phyloP scores from a whole-genome alignment of 2,329 filamentous ascomycete genomes.

The Bretziella fagacearum region DNA sequence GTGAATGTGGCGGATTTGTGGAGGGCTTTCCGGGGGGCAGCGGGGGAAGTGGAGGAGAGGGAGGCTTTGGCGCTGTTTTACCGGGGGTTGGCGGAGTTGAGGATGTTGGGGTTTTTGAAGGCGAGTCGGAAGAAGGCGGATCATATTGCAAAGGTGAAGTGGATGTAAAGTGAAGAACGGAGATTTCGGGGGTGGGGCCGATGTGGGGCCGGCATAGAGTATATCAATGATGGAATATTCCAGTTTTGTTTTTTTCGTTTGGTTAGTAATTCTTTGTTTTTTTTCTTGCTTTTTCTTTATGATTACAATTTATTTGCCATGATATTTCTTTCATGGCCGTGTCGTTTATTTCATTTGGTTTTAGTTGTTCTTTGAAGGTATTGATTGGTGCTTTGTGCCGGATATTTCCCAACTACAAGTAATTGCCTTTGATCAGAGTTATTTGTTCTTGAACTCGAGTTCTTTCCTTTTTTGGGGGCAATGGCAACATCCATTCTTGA shows the following conservation, averaged over 20 bases:
- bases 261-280: background rate
- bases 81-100: slow-evolving; percentile 66
- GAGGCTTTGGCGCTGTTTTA: slow-evolving; percentile 64
- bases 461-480: too few relatives aligned
- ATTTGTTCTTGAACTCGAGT: too few relatives aligned
- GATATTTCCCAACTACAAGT: too few relatives aligned
- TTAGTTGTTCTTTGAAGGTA: too few relatives aligned
- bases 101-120: slow-evolving; percentile 74
- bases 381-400: too few relatives aligned
- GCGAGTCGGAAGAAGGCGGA: slow-evolving; percentile 80
- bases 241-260: background rate
- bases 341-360: too few relatives aligned
- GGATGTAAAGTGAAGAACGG: slow-evolving; percentile 31
- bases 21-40: slow-evolving; percentile 54
- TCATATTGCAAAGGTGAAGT: slow-evolving; percentile 80
- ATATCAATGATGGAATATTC: background rate
- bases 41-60: slow-evolving; percentile 34
- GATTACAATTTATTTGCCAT: background rate
- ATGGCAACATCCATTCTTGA: too few relatives aligned
- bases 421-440: too few relatives aligned
- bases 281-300: background rate
- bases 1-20: slow-evolving; percentile 69
- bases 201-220: background rate
- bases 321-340: too few relatives aligned
- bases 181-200: background rate